These are phyloP conservation scores for Sabuloglossum arenarium DNA, from an alignment of 495 filamentous ascomycete genomes.

Conservation along the genomic window DNA sequence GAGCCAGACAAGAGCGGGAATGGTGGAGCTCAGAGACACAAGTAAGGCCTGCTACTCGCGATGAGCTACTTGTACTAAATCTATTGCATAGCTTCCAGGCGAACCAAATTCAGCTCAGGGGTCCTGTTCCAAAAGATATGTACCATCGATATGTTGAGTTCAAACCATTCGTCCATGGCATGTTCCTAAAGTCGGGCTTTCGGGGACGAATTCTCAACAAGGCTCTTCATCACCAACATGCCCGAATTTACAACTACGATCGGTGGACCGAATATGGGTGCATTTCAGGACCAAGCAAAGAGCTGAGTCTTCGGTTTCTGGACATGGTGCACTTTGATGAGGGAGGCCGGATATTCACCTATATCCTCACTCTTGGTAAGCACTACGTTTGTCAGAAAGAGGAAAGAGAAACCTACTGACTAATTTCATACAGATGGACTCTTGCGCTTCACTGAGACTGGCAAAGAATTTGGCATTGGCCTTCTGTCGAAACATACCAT, in stretches of 20 bases:
- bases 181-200: constrained; percentile 62
- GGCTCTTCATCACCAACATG: constrained; percentile 77
- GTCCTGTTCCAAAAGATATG: constrained; percentile 55
- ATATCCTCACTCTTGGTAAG: constrained; percentile 50
- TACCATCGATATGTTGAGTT: constrained; percentile 91
- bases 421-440: constrained; percentile 32
- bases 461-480: constrained; percentile 85
- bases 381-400: background rate
- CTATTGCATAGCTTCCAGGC: constrained; percentile 54
- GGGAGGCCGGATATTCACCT: constrained; percentile 75
- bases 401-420: background rate
- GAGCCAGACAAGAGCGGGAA: constrained; percentile 22
- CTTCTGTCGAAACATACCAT: constrained; percentile 84
- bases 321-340: constrained; percentile 71
- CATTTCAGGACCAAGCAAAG: constrained; percentile 32
- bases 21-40: constrained; percentile 8
- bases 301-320: constrained; percentile 57
- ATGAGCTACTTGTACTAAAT: background rate
- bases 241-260: constrained; percentile 73
- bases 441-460: constrained; percentile 81
- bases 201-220: constrained; percentile 60
- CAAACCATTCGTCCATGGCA: constrained; percentile 67
- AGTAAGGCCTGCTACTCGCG: constrained; percentile 1
- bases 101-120: constrained; percentile 71
- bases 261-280: constrained; percentile 44